Evolutionary conservation across 2,329 filamentous ascomycete species (phyloP), one percentile per base, ranked within the genome.

Genomic region (Pseudocercospora musae): DNA sequence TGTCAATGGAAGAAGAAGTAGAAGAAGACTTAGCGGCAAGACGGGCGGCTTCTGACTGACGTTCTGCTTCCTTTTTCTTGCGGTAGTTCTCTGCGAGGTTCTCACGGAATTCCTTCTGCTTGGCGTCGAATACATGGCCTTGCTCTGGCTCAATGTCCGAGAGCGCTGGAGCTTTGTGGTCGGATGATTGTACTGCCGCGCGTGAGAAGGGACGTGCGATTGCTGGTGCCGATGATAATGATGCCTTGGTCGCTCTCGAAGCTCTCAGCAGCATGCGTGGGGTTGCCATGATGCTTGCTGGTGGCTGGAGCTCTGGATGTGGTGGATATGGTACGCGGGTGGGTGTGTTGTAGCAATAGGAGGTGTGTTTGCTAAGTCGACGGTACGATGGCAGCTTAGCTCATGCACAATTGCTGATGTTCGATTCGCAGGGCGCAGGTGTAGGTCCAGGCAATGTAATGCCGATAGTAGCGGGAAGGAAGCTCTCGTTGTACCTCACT

Each of bases 21-120:
- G 74, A 63, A 60, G 72, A 68, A 60, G 70, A 71, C 69, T 70
- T 70, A 71, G 73, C 71, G 59, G 68, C 63, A 54, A 69, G 69
- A 66, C 77, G 55, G 60, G 54, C 52, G 56, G 81, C 37, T 40
- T 40, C 74, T 74, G 76, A 89, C 87, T 85, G 79, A 96, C 92
- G 93, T 84, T 92, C 90, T 88, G 91, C 88, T 82, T 87, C 82
- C 78, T 89, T 86, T 80, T 90, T 90, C 78, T 82, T 83, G 81
- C 89, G 90, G 79, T 90, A 87, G 75, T 87, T 87, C 78, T 89
- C 85, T 71, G 87, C 85, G 72, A 96, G 81, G 76, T 90, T 86
- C 78, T 93, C 88, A 75, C 95, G 90, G 80, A 97, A 98, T 73
- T 88, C 84, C 78, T 89, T 89, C 81, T 96, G 93, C 78, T 89